A percentile compares a stretch with the other conserved stretches of the same genome.
Conservation (phyloP, 257 asterid species). For the Salvia miltiorrhiza region DNA sequence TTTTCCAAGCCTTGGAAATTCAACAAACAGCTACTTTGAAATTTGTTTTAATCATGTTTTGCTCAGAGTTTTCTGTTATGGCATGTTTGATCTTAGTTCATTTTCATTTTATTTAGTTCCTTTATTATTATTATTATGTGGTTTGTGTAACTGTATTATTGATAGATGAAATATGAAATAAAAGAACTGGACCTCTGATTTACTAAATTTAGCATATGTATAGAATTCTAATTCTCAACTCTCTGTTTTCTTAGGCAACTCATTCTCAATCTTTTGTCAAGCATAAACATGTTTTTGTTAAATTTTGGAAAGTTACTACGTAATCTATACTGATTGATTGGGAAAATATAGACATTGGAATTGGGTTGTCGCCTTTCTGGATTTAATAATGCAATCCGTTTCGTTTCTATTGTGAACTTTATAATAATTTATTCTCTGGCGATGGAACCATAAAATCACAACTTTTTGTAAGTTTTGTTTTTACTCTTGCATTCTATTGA, state of each 20-base stretch:
- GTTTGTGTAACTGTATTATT: not conserved
- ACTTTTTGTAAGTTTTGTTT: too few relatives aligned
- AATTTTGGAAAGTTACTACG: too few relatives aligned
- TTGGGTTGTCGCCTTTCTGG: not conserved
- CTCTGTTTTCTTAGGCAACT: too few relatives aligned
- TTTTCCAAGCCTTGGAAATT: not conserved
- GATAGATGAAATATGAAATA: too few relatives aligned
- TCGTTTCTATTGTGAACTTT: not conserved
- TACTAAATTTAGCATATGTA: too few relatives aligned
- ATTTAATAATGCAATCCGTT: not conserved
- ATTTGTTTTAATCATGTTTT: not conserved
- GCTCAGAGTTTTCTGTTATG: not conserved
- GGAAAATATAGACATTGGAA: too few relatives aligned
- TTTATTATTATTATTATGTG: not conserved
- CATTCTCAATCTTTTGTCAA: too few relatives aligned
- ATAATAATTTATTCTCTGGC: not conserved
- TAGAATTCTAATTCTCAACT: too few relatives aligned
- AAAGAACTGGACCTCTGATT: too few relatives aligned
- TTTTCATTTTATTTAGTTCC: not conserved
- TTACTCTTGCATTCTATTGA: not conserved
- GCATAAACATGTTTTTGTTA: too few relatives aligned
- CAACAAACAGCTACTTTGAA: not conserved
- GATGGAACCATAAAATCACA: not conserved
- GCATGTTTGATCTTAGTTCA: not conserved
- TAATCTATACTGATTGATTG: too few relatives aligned